These are phyloP conservation scores for Nematodospora anomalae DNA, from an alignment of 1,139 yeast genomes.

Conservation along the genomic window DNA sequence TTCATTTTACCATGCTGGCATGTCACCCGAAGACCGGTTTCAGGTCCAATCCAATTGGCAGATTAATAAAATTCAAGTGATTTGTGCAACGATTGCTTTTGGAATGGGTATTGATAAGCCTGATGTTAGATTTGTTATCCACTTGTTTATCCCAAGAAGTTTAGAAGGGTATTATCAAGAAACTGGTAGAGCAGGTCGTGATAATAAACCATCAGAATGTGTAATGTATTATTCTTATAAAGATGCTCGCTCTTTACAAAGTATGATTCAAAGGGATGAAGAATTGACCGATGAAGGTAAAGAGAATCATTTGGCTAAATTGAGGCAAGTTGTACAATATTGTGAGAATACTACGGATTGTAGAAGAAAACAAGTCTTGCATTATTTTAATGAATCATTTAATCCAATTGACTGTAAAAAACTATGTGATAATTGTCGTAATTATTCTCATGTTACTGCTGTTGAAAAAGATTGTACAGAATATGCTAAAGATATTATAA, in stretches of 20 bases:
- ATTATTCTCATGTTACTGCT: slow-evolving; percentile 41
- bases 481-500: slow-evolving; percentile 58
- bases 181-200: slow-evolving; percentile 99
- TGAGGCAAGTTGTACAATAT: slow-evolving; percentile 83
- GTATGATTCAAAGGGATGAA: slow-evolving; percentile 74
- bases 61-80: slow-evolving; percentile 62
- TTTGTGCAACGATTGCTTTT: slow-evolving; percentile 96
- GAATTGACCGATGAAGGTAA: slow-evolving; percentile 64
- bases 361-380: slow-evolving; percentile 82
- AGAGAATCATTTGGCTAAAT: slow-evolving; percentile 74
- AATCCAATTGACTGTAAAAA: slow-evolving; percentile 64
- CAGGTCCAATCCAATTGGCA: slow-evolving; percentile 84
- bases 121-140: slow-evolving; percentile 89
- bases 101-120: slow-evolving; percentile 99
- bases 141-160: slow-evolving; percentile 84
- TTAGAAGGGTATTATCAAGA: slow-evolving; percentile 97
- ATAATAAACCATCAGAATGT: slow-evolving; percentile 80
- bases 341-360: slow-evolving; percentile 93
- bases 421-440: slow-evolving; percentile 83
- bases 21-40: slow-evolving; percentile 74
- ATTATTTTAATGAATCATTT: slow-evolving; percentile 84
- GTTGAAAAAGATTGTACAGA: slow-evolving; percentile 69
- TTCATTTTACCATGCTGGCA: slow-evolving; percentile 90
- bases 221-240: slow-evolving; percentile 75
- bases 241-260: slow-evolving; percentile 73